Base-by-base conservation (phyloP, 306 rosid genomes). In the Trifolium subterraneum region DNA sequence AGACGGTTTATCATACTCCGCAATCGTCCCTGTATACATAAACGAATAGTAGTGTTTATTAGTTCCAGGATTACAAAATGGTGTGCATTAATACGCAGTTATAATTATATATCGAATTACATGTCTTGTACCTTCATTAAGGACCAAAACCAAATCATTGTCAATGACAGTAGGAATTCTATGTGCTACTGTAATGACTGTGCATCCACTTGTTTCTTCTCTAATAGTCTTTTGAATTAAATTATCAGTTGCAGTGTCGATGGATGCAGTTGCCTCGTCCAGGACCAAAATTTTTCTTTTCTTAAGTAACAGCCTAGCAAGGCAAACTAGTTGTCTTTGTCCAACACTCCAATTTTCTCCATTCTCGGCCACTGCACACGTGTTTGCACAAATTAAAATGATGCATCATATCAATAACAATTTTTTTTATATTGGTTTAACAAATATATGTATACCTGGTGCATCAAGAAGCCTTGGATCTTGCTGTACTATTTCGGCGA, bases 281-380 rank as follows among this genome's bases (percentile, higher is more conserved):
- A 93, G 85, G 31, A 91, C 97, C 48, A 93, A 83, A 67, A 91
- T 84, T 76, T 78, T 84, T 67, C 94, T 84, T 72, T 84, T 93
- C 86, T 89, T 91, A 42, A 93, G 73, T 33, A 91, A 90, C 77
- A 93, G 78, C 68, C 97, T 82, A 13, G 93, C 97, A n/a, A 93
- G 87, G 74, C 98, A 91, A 73, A 93, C 96, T 54, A 91, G 96
- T 68, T 93, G 98, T 81, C 98, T 86, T 67, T 91, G 98, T 70
- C 97, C 98, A 58, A 89, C 97, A 50, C 98, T 93, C 98, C 97
- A 93, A 78, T 91, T 93, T 74, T 86, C 97, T 72, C 98, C 97
- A 71, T 88, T 93, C 82, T 93, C 98, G 6, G 94, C 90, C 19
- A 93, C 98, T 93, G 83, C 78, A 84, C 3, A 62, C 68, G 15